Base-by-base conservation (phyloP, 768 basidiomycete species). In the Lyophyllum atratum region DNA sequence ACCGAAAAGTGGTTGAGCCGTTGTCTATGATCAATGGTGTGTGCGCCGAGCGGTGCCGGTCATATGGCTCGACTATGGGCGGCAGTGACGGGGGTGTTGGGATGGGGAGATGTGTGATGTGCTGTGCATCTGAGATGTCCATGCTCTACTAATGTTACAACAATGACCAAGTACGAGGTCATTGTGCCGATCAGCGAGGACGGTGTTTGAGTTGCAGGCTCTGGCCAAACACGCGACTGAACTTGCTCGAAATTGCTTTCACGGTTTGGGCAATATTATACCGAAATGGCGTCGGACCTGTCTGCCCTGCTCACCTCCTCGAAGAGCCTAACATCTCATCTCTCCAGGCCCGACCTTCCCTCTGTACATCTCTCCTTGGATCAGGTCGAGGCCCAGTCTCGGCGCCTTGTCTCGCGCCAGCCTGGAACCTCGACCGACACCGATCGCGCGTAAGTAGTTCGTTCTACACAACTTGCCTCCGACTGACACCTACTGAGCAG, bases 331-430 rank as follows among this genome's bases (percentile, higher is more conserved):
- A 93, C 87, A 10, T 85, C 88, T 0, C 91, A 94, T 69, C 74
- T 94, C 26, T 82, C 86, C 3, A 80, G 84, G 43, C 87, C 87
- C 4, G 93, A 97, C 64, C 77, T 98, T 1, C 96, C 96, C 11
- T 83, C 90, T 2, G 87, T 99, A 42, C 85, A 90, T 54, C 86
- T 96, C 54, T 92, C 93, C 1, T 82, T 98, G 29, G 95, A 96
- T 71, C 93, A 98, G 75, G 91, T 99, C 60, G 96, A 98, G 71
- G 87, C 90, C 0, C 93, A 96, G 74, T 95, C 93, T 2, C 83
- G 94, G 19, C 81, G 89, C 40, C 86, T 98, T 24, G 87, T 90
- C 4, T 85, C 90, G 22, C 82, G 86, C 42, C 88, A 90, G 65
- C 82, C 84, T 5, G 82, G 79, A 26, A 71, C 82, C 19, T 78